phyloP scores from a whole-genome alignment of 2,329 filamentous ascomycete species.

The Verticillium isaacii region DNA sequence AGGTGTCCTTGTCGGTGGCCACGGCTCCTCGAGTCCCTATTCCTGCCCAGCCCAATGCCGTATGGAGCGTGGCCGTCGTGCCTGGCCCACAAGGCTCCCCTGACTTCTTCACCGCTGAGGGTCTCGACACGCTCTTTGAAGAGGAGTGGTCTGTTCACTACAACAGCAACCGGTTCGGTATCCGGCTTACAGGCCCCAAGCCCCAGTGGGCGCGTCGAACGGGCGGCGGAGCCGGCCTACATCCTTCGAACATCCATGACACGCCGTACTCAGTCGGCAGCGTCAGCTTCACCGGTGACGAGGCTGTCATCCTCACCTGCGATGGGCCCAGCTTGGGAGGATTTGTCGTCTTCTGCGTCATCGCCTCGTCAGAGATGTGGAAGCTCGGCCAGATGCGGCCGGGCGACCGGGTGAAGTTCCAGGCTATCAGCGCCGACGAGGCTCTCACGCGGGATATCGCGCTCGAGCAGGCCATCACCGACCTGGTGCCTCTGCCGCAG shows the following conservation, averaged over 20 bases:
- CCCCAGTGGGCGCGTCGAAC: slow-evolving; percentile 30
- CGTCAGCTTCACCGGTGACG: slow-evolving; percentile 37
- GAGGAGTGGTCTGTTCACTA: slow-evolving; percentile 32
- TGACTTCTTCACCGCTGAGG: slow-evolving; percentile 28
- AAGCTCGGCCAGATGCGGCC: slow-evolving; percentile 34
- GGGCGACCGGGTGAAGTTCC: slow-evolving; percentile 30
- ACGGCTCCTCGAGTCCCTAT: slow-evolving; percentile 13
- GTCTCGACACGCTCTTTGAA: slow-evolving; percentile 23
- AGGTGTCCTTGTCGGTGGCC: not conserved
- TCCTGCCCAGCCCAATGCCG: slow-evolving; percentile 16
- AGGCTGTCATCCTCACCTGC: slow-evolving; percentile 30
- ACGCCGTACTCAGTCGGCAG: slow-evolving; percentile 33
- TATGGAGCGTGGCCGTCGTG: slow-evolving; percentile 26
- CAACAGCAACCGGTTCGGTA: slow-evolving; percentile 34
- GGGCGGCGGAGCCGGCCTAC: slow-evolving; percentile 31
- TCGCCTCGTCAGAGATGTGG: slow-evolving; percentile 33
- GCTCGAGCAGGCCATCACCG: slow-evolving; percentile 16
- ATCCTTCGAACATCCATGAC: slow-evolving; percentile 37
- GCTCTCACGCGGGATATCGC: slow-evolving; percentile 18
- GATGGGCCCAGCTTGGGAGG: slow-evolving; percentile 37
- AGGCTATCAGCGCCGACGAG: slow-evolving; percentile 19
- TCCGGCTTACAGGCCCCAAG: slow-evolving; percentile 30
- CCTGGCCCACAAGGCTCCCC: slow-evolving; percentile 33
- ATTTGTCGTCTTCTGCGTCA: slow-evolving; percentile 31
- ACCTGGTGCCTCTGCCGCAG: slow-evolving; percentile 7